Conservation (phyloP, 1,139 yeast genomes). For the Blastobotrys elegans region DNA sequence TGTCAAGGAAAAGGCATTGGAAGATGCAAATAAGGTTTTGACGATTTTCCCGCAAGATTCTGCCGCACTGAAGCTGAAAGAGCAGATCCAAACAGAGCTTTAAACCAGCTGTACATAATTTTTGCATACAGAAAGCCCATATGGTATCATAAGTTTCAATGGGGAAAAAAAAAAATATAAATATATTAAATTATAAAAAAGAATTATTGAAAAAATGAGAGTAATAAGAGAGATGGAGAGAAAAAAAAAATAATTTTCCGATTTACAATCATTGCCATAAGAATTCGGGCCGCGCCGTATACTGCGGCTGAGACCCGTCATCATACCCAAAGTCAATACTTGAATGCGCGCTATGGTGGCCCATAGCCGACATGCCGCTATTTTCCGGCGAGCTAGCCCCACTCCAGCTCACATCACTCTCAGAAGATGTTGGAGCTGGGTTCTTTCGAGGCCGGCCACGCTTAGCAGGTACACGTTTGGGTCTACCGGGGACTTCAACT, state of each 20-base stretch:
- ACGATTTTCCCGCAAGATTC: too few relatives aligned
- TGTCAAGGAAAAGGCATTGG: too few relatives aligned
- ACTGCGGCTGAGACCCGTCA: background rate
- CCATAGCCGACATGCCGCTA: background rate
- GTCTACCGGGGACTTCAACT: slow-evolving; percentile 38
- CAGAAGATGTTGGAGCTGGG: slow-evolving; percentile 16
- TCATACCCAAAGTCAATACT: slow-evolving; percentile 6
- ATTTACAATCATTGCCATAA: slow-evolving; percentile 1
- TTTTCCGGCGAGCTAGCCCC: slow-evolving; percentile 12
- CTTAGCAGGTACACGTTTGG: slow-evolving; percentile 29
- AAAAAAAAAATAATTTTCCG: slow-evolving; percentile 3
- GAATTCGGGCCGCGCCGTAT: slow-evolving; percentile 5
- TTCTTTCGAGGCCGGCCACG: slow-evolving; percentile 31
- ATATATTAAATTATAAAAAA: slow-evolving; percentile 9
- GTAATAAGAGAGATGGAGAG: slow-evolving; percentile 12
- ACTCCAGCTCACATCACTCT: slow-evolving; percentile 8
- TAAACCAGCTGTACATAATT: too few relatives aligned
- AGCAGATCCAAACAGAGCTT: too few relatives aligned
- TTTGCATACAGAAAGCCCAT: too few relatives aligned
- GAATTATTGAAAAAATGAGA: slow-evolving; percentile 6
- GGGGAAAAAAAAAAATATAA: too few relatives aligned
- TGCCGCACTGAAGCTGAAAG: too few relatives aligned
- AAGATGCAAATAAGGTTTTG: too few relatives aligned
- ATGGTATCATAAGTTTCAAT: too few relatives aligned
- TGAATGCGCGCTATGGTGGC: background rate